These are phyloP conservation scores for Volvariella surrecta DNA, from an alignment of 1,284 basidiomycete species.

Conservation along the genomic window DNA sequence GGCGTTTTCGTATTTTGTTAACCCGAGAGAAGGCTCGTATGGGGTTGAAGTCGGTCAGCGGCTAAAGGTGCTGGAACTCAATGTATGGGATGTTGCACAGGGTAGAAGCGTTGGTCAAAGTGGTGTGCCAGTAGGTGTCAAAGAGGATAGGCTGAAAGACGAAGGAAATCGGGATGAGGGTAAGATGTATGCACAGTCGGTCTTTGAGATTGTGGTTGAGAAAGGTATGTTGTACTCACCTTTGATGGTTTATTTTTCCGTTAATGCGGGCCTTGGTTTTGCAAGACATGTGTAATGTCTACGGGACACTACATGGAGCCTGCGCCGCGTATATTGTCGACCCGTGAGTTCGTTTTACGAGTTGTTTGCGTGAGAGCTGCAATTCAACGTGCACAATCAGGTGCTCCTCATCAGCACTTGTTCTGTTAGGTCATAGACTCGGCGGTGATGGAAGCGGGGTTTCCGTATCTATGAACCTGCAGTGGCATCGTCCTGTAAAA, in stretches of 20 bases:
- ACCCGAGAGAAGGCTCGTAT: conserved; percentile 25
- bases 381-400: conserved; percentile 18
- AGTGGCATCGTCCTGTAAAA: conserved; percentile 36
- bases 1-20: conserved; percentile 28
- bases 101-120: too few relatives aligned
- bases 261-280: not conserved
- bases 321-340: conserved; percentile 38
- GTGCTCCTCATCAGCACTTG: conserved; percentile 35
- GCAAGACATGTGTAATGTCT: conserved; percentile 35
- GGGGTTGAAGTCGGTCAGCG: conserved; percentile 27
- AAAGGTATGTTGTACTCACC: conserved; percentile 21
- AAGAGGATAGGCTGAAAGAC: not conserved
- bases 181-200: conserved; percentile 20
- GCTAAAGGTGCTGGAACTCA: conserved; percentile 26
- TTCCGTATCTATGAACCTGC: conserved; percentile 40
- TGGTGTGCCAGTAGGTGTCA: not conserved
- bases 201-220: conserved; percentile 29
- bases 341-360: conserved; percentile 22
- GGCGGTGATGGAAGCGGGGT: conserved; percentile 35
- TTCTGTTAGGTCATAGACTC: conserved; percentile 27
- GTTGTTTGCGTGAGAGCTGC: not conserved
- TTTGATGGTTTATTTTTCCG: not conserved
- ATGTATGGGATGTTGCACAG: conserved; percentile 19
- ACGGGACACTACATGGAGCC: conserved; percentile 30
- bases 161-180: not conserved